These are phyloP conservation scores for Cucumis sativus DNA, from an alignment of 306 rosid species.

Conservation along the genomic window DNA sequence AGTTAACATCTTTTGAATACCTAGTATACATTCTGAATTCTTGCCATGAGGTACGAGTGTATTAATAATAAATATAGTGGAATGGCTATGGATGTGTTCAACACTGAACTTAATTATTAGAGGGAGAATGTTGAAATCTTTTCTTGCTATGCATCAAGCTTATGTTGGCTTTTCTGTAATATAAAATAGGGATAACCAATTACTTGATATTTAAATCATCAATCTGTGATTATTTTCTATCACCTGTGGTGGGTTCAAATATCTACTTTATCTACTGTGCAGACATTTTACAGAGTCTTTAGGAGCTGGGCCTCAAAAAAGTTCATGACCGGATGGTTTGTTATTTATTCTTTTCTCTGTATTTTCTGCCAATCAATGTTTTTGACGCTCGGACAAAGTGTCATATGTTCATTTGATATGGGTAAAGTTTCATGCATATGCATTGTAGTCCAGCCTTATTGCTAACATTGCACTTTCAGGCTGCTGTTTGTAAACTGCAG, in stretches of 20 bases:
- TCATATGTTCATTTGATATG: background rate
- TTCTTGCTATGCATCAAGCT: background rate
- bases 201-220: background rate
- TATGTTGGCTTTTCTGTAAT: background rate
- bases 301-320: conserved; percentile 88
- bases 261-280: conserved; percentile 16
- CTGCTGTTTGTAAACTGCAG: conserved; percentile 3
- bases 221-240: background rate
- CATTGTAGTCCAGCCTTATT: background rate
- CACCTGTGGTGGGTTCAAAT: background rate
- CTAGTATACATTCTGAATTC: background rate
- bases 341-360: conserved; percentile 11
- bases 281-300: conserved; percentile 69
- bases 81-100: background rate
- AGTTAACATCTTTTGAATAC: background rate
- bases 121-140: background rate
- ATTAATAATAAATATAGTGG: background rate
- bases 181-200: background rate
- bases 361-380: background rate
- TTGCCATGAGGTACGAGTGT: background rate
- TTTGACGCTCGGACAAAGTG: background rate
- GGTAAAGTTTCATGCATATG: background rate
- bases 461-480: background rate
- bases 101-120: background rate
- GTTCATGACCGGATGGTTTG: conserved; percentile 86